Base-by-base conservation (phyloP, 768 basidiomycete genomes). In the Lactarius sanguifluus region DNA sequence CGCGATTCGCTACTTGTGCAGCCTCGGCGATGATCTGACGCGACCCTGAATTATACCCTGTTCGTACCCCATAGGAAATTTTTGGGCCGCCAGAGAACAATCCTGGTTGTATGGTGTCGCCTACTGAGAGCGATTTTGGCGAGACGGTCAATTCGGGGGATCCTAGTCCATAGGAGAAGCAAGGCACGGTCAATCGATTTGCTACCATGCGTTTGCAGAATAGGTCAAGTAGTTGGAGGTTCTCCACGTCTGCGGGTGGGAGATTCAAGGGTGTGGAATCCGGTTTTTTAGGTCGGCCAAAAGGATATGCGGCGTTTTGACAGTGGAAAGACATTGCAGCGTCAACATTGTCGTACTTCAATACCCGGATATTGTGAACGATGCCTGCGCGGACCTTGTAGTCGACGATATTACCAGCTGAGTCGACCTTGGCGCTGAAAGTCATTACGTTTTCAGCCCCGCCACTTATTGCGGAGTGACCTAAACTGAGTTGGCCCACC, bases 1-100 rank as follows among this genome's bases (percentile, higher is more conserved):
- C 80, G 2, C 88, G 85, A 57, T 86, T 88, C 0, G 92, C 94
- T 20, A 88, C 72, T 72, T 94, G 90, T 89, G 95, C 95, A 71
- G 82, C 80, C 75, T 97, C 94, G 0, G 87, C 80, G 13, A 99
- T 86, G 61, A 93, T 72, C 57, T 74, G 71, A 50, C 84, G 82
- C 20, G 89, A 69, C 30, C 87, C 85, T 1, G 50, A 41, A 20
- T 79, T 79, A 3, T 61, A 3, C 18, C 70, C 69, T 9, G 72
- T 62, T 0, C 50, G 64, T 2, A 90, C 82, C 1, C 65, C 68
- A 72, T 89, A 91, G 6, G 69, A 71, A 23, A 83, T 74, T 23
- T 76, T 69, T 10, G 81, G 91, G 75, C 84, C 88, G 28, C 82
- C 91, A 67, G 71, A 75, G 71, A 76, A 78, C 1, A 72, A 34